Conservation (phyloP, 2,329 filamentous ascomycete genomes). For the Dactylellina parvicollis region DNA sequence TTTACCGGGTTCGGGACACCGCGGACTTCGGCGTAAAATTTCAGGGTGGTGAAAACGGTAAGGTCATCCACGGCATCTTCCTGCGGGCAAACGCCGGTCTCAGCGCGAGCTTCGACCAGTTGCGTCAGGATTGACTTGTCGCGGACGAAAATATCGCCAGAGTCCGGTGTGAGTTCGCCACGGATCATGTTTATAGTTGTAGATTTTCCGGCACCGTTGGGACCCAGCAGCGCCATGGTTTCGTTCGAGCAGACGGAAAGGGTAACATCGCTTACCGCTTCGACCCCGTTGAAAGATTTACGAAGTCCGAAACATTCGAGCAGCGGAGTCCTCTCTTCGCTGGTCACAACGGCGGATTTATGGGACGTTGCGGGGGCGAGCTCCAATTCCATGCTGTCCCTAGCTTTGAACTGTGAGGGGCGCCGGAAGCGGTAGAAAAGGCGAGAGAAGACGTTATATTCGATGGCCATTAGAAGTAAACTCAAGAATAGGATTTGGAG, state of each 20-base stretch:
- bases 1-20: constrained; percentile 58
- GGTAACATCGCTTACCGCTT: constrained; percentile 84
- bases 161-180: constrained; percentile 81
- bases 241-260: constrained; percentile 83
- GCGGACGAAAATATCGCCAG: constrained; percentile 75
- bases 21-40: constrained; percentile 59
- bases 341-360: constrained; percentile 66
- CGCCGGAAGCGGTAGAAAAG: constrained; percentile 56
- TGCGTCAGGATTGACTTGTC: constrained; percentile 52
- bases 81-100: constrained; percentile 61
- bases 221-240: constrained; percentile 87
- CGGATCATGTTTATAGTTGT: constrained; percentile 89
- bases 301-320: constrained; percentile 76
- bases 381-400: constrained; percentile 62
- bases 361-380: constrained; percentile 1
- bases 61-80: constrained; percentile 60
- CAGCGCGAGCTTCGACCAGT: constrained; percentile 51
- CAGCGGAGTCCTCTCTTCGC: constrained; percentile 75
- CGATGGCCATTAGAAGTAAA: constrained; percentile 77
- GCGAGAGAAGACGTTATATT: constrained; percentile 70
- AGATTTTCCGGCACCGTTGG: constrained; percentile 92
- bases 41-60: constrained; percentile 59
- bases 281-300: constrained; percentile 80
- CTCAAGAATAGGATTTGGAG: constrained; percentile 79
- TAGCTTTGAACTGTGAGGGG: constrained; percentile 61